Percentiles rank a stretch among this genome's conserved stretches.
Evolutionary conservation across 495 filamentous ascomycete species (phyloP).

Genomic region (Penicillium cinerascens): DNA sequence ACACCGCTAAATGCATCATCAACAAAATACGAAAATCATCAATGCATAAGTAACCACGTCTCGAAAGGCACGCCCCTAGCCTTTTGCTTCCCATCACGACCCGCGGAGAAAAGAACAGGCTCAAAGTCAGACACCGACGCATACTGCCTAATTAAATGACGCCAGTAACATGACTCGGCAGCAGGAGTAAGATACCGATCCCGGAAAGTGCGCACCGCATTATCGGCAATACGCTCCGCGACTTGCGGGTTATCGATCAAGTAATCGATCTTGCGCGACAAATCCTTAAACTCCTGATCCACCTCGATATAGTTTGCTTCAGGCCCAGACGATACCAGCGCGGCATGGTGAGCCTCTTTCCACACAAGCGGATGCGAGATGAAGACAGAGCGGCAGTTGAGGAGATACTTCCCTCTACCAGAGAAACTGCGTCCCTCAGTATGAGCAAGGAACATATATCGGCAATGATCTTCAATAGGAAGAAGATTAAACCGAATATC

Average conservation of each 20-base stretch:
- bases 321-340: slow-evolving; percentile 42
- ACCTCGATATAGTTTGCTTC: slow-evolving; percentile 61
- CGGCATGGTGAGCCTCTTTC: slow-evolving; percentile 40
- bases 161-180: slow-evolving; percentile 61
- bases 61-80: slow-evolving; percentile 38
- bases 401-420: slow-evolving; percentile 56
- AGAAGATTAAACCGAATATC: slow-evolving; percentile 37
- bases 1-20: not conserved
- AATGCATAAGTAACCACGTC: slow-evolving; percentile 35
- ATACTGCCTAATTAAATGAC: slow-evolving; percentile 49
- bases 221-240: slow-evolving; percentile 55
- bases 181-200: slow-evolving; percentile 60
- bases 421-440: slow-evolving; percentile 57
- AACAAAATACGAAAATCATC: slow-evolving; percentile 6
- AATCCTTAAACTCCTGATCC: slow-evolving; percentile 49
- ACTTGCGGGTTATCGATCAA: slow-evolving; percentile 46
- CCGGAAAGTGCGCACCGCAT: slow-evolving; percentile 50
- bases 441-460: slow-evolving; percentile 57
- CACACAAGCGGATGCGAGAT: slow-evolving; percentile 44
- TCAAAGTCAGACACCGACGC: slow-evolving; percentile 41
- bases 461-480: slow-evolving; percentile 56
- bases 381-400: slow-evolving; percentile 57
- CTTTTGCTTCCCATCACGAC: slow-evolving; percentile 26
- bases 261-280: slow-evolving; percentile 49
- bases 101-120: slow-evolving; percentile 30